Evolutionary conservation across 768 basidiomycete species (phyloP).

Genomic region (Pleurotus platypus): DNA sequence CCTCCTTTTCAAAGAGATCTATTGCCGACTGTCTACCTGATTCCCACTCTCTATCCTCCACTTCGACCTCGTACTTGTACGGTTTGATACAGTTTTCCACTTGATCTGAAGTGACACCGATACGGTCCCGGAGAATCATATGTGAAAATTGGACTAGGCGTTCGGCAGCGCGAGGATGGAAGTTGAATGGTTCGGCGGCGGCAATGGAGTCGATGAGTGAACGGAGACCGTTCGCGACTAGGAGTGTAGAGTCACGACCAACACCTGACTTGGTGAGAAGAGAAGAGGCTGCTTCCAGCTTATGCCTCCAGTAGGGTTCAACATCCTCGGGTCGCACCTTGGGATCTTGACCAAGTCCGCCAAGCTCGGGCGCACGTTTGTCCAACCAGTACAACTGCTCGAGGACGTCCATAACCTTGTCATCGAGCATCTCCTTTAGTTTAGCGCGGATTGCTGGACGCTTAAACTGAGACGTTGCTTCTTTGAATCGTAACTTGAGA

Average conservation of each 20-base stretch:
- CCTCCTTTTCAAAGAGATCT: conserved; percentile 81
- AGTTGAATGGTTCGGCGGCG: conserved; percentile 83
- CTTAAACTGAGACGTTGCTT: conserved; percentile 79
- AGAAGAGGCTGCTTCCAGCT: conserved; percentile 90
- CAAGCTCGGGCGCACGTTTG: conserved; percentile 76
- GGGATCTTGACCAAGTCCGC: conserved; percentile 63
- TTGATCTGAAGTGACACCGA: conserved; percentile 94
- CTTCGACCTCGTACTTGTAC: conserved; percentile 97
- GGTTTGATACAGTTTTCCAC: conserved; percentile 99
- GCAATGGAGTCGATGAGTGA: conserved; percentile 89
- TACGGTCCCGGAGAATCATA: conserved; percentile 87
- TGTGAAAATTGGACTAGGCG: conserved; percentile 91
- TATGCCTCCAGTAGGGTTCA: conserved; percentile 93
- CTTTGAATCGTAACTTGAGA: conserved; percentile 87
- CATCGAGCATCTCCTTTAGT: conserved; percentile 91
- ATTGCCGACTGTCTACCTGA: conserved; percentile 71
- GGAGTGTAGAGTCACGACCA: conserved; percentile 88
- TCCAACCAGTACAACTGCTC: conserved; percentile 98
- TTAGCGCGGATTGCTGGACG: conserved; percentile 86
- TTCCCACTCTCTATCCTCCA: conserved; percentile 92
- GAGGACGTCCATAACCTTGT: conserved; percentile 95
- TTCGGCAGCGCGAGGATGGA: conserved; percentile 86
- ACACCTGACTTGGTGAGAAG: conserved; percentile 95
- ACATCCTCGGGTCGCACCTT: conserved; percentile 71
- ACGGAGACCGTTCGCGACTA: conserved; percentile 92